Conservation (phyloP, 2,329 filamentous ascomycete genomes). For the Lachnellula subtilissima region DNA sequence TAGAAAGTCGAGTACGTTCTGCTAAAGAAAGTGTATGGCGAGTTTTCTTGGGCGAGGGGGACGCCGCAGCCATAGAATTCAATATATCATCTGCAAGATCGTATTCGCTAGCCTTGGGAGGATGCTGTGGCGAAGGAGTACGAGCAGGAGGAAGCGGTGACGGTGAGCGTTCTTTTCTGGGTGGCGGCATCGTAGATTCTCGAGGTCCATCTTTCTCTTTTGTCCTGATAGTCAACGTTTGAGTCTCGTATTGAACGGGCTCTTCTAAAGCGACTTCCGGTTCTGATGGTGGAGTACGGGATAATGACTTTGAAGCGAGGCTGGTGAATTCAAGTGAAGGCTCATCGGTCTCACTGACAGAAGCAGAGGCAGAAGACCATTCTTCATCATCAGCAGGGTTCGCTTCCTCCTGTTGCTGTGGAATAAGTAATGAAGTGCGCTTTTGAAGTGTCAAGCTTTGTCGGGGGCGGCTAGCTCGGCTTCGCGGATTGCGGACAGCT, state of each 20-base stretch:
- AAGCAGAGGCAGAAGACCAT: slow-evolving; percentile 16
- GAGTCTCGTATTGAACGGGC: background rate
- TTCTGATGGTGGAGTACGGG: slow-evolving; percentile 20
- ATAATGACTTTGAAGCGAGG: slow-evolving; percentile 17
- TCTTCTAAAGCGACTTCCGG: background rate
- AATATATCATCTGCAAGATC: slow-evolving; percentile 53
- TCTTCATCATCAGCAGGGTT: slow-evolving; percentile 15
- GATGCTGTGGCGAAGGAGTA: slow-evolving; percentile 5
- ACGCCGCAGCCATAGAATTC: slow-evolving; percentile 48
- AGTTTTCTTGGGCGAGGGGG: slow-evolving; percentile 53
- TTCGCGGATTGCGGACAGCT: slow-evolving; percentile 24
- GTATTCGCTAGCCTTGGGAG: slow-evolving; percentile 17
- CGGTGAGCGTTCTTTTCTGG: background rate
- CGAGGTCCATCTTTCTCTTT: background rate
- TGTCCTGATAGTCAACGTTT: background rate
- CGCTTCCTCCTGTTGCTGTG: background rate
- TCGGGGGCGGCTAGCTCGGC: background rate
- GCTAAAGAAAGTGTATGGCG: slow-evolving; percentile 60
- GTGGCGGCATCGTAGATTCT: background rate
- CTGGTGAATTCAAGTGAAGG: slow-evolving; percentile 10
- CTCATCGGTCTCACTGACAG: slow-evolving; percentile 19
- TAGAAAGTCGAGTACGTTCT: slow-evolving; percentile 77
- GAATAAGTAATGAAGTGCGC: background rate
- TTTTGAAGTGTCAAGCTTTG: slow-evolving; percentile 11
- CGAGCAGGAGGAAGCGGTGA: slow-evolving; percentile 5